phyloP scores from a whole-genome alignment of 768 basidiomycete species.

The Boletus huronensis region DNA sequence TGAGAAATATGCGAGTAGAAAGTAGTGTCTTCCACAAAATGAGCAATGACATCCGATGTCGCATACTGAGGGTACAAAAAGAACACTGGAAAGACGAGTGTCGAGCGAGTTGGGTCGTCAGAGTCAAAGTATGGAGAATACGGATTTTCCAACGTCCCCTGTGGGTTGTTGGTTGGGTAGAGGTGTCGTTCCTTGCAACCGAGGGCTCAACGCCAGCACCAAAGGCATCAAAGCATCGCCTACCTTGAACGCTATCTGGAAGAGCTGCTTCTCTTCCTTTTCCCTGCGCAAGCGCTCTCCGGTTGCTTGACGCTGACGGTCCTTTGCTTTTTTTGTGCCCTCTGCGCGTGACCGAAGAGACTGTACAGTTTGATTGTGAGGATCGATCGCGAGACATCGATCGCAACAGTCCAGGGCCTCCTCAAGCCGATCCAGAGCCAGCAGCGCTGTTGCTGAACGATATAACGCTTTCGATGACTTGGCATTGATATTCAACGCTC shows the following conservation, averaged over 20 bases:
- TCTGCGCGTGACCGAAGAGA: constrained; percentile 45
- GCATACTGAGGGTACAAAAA: constrained; percentile 91
- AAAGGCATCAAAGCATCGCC: constrained; percentile 22
- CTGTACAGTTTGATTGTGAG: constrained; percentile 52
- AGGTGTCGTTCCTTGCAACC: constrained; percentile 67
- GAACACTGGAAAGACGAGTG: constrained; percentile 82
- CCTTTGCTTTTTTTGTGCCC: constrained; percentile 46
- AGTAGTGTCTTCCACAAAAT: constrained; percentile 81
- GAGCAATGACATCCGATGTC: constrained; percentile 83
- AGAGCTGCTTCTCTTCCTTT: constrained; percentile 47
- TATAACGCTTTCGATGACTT: constrained; percentile 81
- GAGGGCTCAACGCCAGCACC: constrained; percentile 1
- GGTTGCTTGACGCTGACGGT: constrained; percentile 48
- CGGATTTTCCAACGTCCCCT: constrained; percentile 48
- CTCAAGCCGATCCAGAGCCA: constrained; percentile 67
- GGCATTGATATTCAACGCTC: constrained; percentile 58
- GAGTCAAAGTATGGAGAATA: constrained; percentile 64
- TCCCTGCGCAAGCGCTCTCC: constrained; percentile 48
- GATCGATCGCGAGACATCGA: constrained; percentile 60
- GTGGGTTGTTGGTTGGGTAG: constrained; percentile 49
- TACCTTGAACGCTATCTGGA: constrained; percentile 67
- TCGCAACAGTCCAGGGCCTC: constrained; percentile 84
- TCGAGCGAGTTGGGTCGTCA: constrained; percentile 54
- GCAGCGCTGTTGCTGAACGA: constrained; percentile 75
- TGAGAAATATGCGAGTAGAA: constrained; percentile 71